phyloP scores from a whole-genome alignment of 2,329 filamentous ascomycete genomes.

The Aspergillus chevalieri region DNA sequence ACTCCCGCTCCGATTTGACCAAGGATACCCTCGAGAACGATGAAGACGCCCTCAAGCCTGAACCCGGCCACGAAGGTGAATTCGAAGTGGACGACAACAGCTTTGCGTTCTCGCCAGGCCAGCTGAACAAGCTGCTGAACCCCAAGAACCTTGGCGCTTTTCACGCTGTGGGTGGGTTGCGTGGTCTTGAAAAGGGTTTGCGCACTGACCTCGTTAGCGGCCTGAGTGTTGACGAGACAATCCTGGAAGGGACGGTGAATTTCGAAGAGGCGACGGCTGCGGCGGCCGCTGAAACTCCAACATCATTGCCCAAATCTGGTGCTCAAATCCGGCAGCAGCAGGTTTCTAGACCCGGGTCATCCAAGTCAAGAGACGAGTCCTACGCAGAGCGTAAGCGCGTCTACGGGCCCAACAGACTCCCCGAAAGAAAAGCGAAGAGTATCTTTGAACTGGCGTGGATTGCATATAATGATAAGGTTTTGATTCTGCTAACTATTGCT shows the following conservation, averaged over 20 bases:
- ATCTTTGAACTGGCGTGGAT: constrained; percentile 69
- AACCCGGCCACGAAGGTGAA: constrained; percentile 65
- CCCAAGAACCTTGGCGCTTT: constrained; percentile 72
- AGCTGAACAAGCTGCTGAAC: constrained; percentile 69
- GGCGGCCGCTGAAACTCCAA: constrained; percentile 1
- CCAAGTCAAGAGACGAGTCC: constrained; percentile 26
- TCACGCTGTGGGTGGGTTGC: constrained; percentile 66
- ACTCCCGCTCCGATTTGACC: constrained; percentile 38
- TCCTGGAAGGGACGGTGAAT: constrained; percentile 56
- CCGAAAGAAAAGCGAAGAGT: constrained; percentile 62
- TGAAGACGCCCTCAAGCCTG: constrained; percentile 59
- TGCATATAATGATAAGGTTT: constrained; percentile 74
- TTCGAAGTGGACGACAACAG: constrained; percentile 62
- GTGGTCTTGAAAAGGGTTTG: constrained; percentile 67
- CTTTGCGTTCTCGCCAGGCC: constrained; percentile 68
- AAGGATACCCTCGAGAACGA: constrained; percentile 51
- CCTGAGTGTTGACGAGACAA: constrained; percentile 63
- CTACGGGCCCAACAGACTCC: constrained; percentile 63
- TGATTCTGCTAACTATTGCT: constrained; percentile 65
- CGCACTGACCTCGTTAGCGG: constrained; percentile 60
- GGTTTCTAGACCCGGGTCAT: constrained; percentile 3
- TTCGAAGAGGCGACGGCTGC: constrained; percentile 57
- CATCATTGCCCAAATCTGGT: constrained; percentile 23
- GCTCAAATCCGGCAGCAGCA: constrained; percentile 11
- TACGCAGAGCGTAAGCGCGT: constrained; percentile 63